Evolutionary conservation across 805 yeast genomes (phyloP), one percentile per base, ranked within the genome.

Genomic region (Teunomyces lycoperdinae): DNA sequence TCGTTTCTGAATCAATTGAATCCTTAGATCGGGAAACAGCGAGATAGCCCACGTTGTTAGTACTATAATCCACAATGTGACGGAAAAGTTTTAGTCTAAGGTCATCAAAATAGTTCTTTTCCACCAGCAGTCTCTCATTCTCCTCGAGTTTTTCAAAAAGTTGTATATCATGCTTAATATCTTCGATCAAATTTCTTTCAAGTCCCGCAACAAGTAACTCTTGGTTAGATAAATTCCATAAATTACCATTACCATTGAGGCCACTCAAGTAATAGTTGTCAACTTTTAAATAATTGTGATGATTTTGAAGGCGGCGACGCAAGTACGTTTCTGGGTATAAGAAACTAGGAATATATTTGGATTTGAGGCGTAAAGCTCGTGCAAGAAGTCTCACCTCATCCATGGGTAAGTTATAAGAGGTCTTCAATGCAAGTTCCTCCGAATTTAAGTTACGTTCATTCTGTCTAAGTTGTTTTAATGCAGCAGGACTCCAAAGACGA

Each of bases 121-220:
- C 54, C 24, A 55, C 47, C 14, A 46, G 17, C 2, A 49, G n/a
- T 27, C 57, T 53, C 9, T 46, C 43, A 1, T 44, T 39, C 46
- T 55, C 57, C 33, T 51, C 54, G n/a, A 50, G 50, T 1, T 47
- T 50, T 5, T 68, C 71, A 54, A 73, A 45, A 1, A 39, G 43
- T 16, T 55, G 48, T 11, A 54, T 29, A 27, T 57, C 63, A 46
- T 36, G 45, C 48, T 50, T 64, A 50, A 71, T 55, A 49, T 72
- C 70, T 3, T 34, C 44, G 11, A 81, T 68, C 39, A 85, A 62
- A 26, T 81, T 83, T 48, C 90, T 71, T 50, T 80, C 83, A 35
- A 81, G 54, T 51, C 86, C 77, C 5, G 81, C 76, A 40, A 71
- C 62, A 2, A 81, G 65, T 31, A 84, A 58, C 59, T 85, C 90